Conservation (phyloP, 2,329 filamentous ascomycete genomes). For the Aureobasidium sp. region DNA sequence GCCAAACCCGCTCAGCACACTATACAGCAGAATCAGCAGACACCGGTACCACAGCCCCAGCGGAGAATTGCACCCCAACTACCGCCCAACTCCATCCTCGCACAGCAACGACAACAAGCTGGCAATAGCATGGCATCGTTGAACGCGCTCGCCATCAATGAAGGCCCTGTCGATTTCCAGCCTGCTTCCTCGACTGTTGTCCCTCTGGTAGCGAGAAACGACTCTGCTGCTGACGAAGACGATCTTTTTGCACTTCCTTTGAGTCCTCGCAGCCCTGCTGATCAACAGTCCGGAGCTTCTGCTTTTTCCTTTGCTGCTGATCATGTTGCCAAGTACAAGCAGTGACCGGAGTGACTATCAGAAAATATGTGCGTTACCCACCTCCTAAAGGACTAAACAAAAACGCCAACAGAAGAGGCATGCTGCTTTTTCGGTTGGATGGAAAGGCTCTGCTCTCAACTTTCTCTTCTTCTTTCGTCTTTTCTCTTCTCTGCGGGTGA, state of each 20-base stretch:
- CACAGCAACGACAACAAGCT: constrained; percentile 27
- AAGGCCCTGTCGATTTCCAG: constrained; percentile 26
- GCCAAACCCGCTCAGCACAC: constrained; percentile 32
- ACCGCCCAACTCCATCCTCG: constrained; percentile 29
- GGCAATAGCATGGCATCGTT: constrained; percentile 33
- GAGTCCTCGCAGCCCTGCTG: constrained; percentile 77
- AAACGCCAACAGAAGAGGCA: too few species aligned
- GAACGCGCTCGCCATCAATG: constrained; percentile 32
- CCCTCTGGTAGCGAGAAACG: constrained; percentile 19
- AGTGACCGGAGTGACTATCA: background rate
- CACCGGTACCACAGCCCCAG: constrained; percentile 6
- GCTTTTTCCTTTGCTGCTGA: background rate
- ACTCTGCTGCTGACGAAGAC: constrained; percentile 51
- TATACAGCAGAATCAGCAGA: constrained; percentile 15
- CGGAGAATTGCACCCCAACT: constrained; percentile 22
- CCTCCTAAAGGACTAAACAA: too few species aligned
- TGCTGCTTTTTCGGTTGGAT: background rate
- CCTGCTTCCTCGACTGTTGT: constrained; percentile 21
- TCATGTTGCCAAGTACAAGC: background rate
- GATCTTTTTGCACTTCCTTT: constrained; percentile 81
- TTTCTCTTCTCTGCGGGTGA: background rate
- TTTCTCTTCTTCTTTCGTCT: background rate
- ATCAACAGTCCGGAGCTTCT: constrained; percentile 29
- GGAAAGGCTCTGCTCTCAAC: background rate
- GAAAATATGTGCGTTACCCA: too few species aligned